Conservation (phyloP, 495 filamentous ascomycete genomes). For the Delitschia confertaspora region DNA sequence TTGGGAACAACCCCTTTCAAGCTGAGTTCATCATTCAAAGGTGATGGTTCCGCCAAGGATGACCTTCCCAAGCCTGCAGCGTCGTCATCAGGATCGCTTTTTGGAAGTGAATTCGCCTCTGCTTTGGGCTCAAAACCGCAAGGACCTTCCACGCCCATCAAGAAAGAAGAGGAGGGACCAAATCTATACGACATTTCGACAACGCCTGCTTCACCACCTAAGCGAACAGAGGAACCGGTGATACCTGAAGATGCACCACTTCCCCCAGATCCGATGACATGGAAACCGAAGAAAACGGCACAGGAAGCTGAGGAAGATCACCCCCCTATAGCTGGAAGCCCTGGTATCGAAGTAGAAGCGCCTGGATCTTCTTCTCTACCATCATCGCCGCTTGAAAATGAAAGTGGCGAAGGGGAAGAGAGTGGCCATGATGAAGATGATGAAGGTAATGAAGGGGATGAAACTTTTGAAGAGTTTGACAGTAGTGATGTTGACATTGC, state of each 20-base stretch:
- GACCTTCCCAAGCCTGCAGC: conserved; percentile 46
- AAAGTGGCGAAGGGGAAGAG: conserved; percentile 17
- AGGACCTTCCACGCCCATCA: conserved; percentile 37
- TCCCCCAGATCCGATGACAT: conserved; percentile 31
- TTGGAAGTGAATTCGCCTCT: conserved; percentile 49
- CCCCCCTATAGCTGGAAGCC: conserved; percentile 56
- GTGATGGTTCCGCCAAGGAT: conserved; percentile 56
- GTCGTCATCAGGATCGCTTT: conserved; percentile 39
- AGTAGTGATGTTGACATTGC: conserved; percentile 8
- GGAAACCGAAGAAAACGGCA: conserved; percentile 25
- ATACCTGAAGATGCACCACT: conserved; percentile 34
- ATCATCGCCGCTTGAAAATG: conserved; percentile 29
- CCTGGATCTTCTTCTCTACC: conserved; percentile 35
- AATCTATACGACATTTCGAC: conserved; percentile 42
- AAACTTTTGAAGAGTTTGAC: no score
- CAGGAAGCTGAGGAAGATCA: conserved; percentile 39
- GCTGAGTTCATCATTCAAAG: conserved; percentile 72
- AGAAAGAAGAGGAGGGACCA: conserved; percentile 50
- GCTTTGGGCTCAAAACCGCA: conserved; percentile 43
- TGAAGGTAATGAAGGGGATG: conserved; percentile 32
- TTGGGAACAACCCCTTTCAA: conserved; percentile 47
- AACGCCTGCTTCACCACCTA: conserved; percentile 41
- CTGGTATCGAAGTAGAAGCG: conserved; percentile 37
- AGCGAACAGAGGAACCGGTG: conserved; percentile 24
- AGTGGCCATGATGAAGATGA: conserved; percentile 26